Base-by-base conservation (phyloP, 2,329 filamentous ascomycete genomes). In the Neopestalotiopsis sp. region DNA sequence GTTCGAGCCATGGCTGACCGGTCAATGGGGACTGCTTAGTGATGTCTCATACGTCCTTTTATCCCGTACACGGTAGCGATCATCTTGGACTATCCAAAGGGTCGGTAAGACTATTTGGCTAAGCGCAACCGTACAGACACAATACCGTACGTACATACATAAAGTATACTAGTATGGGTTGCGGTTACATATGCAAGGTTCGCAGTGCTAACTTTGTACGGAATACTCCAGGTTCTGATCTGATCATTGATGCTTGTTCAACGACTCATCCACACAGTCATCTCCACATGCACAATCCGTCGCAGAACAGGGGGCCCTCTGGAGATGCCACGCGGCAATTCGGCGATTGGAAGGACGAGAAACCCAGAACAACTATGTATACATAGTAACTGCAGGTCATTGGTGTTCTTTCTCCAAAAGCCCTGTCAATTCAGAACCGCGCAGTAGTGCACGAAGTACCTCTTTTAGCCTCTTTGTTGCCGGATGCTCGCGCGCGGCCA, bases 311-410 rank as follows among this genome's bases (percentile, higher is more conserved):
- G 59, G 59, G 32, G 17, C 59, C 32, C 30, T 62, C 32, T 20
- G 32, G 59, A 30, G 59, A 62, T 34, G 59, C 59, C 59, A 62
- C 59, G 59, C 59, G 59, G 59, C 59, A 62, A 40, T 62, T 30
- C 30, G 32, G 59, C 59, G 59, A 34, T 62, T 30, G 32, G 34
- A 62, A 40, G n/a, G 45, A 52, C n/a, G 45, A 20, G 14, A 9
- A 17, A 6, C 45, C 45, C 45, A 52, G 45, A 17, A 6, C 13
- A 49, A n/a, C 42, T n/a, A 49, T 13, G 42, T n/a, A 14, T 49
- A n/a, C 42, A 10, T 38, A 30, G 20, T 28, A 34, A 24, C 57
- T 59, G 57, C 57, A 59, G 57, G 57, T 30, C 30, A 59, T 52
- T 52, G 45, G 45, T 24, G n/a, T 10, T 52, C 45, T 17, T 52